Base-by-base conservation (phyloP, 495 filamentous ascomycete species). In the Evernia prunastri region DNA sequence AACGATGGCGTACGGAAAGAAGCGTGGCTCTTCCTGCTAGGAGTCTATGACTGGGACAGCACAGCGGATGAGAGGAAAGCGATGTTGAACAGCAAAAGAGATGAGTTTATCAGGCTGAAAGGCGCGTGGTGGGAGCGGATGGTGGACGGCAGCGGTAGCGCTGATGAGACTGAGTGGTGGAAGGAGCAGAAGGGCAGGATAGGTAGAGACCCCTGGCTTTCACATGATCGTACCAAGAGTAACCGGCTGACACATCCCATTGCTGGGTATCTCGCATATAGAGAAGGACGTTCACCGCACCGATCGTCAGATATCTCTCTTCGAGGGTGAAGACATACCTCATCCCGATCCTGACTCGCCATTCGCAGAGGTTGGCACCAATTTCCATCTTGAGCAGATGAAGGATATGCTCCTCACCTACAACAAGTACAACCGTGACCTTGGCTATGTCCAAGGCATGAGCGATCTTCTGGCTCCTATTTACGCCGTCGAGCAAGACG, bases 401-500 rank as follows among this genome's bases (percentile, higher is more conserved):
- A 98, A 98, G 75, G 94, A 98, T 70, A 96, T 98, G 91, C 87
- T 98, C 6, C 78, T 98, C 17, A 97, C 94, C 0, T 98, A 98
- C 73, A 97, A 97, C 72, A 95, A 98, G 71, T 94, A 92, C 72
- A 97, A 97, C 78, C 87, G 83, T 37, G 88, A 91, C 51, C 79
- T 97, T 1, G 94, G 94, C 36, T 98, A 98, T 70, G 94, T 98
- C 4, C 94, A 98, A 79, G 94, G 94, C 58, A 98, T 98, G 94
- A 96, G 90, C 37, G 94, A 98, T 73, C 84, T 98, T 0, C 85
- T 98, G 4, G 91, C 95, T 0, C 94, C 94, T 10, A 90, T 98
- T 49, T 98, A 98, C 70, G 93, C 94, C 2, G 90, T 98, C 15
- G 86, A 96, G 77, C 94, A 98, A 76, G 94, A 98, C 70, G 94